Evolutionary conservation across 345 rosid species (phyloP), one percentile per base, ranked within the genome.

Genomic region (Streptanthus diversifolius): DNA sequence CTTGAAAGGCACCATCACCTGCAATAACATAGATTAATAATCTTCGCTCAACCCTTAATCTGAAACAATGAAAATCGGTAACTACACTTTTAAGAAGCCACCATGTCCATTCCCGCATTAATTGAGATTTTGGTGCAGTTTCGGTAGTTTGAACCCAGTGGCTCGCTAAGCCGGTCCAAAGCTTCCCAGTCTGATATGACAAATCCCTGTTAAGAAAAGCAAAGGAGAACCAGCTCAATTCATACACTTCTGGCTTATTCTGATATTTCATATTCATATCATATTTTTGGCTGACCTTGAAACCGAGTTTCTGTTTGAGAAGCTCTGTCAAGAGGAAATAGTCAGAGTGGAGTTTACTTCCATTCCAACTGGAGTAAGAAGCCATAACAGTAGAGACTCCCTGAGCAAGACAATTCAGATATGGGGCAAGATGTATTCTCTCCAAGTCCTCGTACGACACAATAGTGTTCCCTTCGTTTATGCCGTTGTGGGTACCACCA

Each of bases 71-170:
- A 37, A 53, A 30, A 37, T 33, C 58, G 19, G 30, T 64, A 19
- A 30, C 37, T 17, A 58, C 10, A 15, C 4, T 22, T 39, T 37
- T 10, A 18, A 63, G 51, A 47, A 7, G 56, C 30, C 77, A 92
- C 95, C 98, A 92, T 86, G 83, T 92, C 96, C 18, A 86, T 79
- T 83, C 96, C 98, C 24, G 98, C 96, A 83, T 85, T 92, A 66
- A 90, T 71, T 3, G 92, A 83, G 56, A 83, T 27, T 24, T 85
- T 83, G 40, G 88, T 73, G 53, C 91, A 81, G 41, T 56, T 36
- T 7, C 85, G 84, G 70, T 85, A 90, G 82, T 92, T 85, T 43
- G 86, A 87, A 67, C 92, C 95, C 3, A 6, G 62, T 30, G 92
- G 90, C 65, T 73, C 37, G 40, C 82, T 76, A 56, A 92, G 91